phyloP scores from a whole-genome alignment of 202 grass and related monocot species.

The Brachypodium distachyon region DNA sequence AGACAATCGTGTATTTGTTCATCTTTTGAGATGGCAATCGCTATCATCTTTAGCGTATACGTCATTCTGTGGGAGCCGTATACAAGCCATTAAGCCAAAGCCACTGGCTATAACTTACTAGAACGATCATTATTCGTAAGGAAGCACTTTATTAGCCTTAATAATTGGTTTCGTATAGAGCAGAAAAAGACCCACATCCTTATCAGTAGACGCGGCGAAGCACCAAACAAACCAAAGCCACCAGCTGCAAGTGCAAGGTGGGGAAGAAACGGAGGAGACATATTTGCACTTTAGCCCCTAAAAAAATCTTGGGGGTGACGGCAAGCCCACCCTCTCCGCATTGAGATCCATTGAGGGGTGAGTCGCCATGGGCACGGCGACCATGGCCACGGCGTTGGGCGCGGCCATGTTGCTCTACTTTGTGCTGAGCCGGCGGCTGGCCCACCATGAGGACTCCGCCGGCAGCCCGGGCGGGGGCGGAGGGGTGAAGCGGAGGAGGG shows the following conservation, averaged over 20 bases:
- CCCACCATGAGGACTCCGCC: constrained; percentile 27
- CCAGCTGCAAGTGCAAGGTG: neutral
- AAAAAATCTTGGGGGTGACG: neutral
- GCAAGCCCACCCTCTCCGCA: neutral
- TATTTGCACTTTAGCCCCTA: constrained; percentile 12
- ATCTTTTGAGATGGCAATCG: no score
- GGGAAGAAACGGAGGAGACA: constrained; percentile 1
- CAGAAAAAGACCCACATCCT: neutral
- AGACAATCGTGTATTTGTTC: no score
- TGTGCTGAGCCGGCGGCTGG: constrained; percentile 59
- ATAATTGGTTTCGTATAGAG: neutral
- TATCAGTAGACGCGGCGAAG: neutral
- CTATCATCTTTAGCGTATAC: no score
- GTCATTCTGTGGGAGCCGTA: no score
- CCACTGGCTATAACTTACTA: no score
- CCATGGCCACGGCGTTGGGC: constrained; percentile 85
- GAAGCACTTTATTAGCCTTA: neutral
- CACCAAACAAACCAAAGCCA: neutral
- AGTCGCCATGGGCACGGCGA: constrained; percentile 65
- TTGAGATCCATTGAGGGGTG: neutral
- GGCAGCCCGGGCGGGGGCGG: neutral
- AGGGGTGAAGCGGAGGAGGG: constrained; percentile 37
- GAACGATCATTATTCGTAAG: no score
- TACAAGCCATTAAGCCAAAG: no score
- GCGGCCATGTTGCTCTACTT: constrained; percentile 83